A percentile compares a stretch with the other conserved stretches of the same genome.
phyloP scores from a whole-genome alignment of 768 basidiomycete species.

The Serendipita indica region DNA sequence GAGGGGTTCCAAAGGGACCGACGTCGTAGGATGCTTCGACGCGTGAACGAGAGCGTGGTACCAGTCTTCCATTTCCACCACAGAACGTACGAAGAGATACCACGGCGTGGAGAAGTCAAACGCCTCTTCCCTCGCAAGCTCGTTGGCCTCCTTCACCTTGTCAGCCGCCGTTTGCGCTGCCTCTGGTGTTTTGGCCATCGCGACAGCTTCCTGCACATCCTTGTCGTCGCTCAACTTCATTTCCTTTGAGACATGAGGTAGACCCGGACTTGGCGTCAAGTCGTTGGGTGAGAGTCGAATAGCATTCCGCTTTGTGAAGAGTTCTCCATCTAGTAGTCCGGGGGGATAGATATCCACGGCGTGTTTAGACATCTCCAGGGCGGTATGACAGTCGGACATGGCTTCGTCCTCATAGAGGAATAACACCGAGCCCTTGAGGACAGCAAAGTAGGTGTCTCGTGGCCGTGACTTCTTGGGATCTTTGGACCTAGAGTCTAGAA shows the following conservation, averaged over 20 bases:
- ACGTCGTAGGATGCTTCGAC: conserved; percentile 45
- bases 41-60: conserved; percentile 70
- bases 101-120: conserved; percentile 49
- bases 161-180: conserved; percentile 24
- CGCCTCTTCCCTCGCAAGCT: conserved; percentile 35
- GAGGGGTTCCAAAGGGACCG: conserved; percentile 45
- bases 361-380: conserved; percentile 70
- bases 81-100: conserved; percentile 86
- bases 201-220: conserved; percentile 18
- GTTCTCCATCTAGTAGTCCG: conserved; percentile 64
- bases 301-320: conserved; percentile 81
- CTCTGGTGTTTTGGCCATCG: conserved; percentile 25
- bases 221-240: conserved; percentile 28
- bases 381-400: conserved; percentile 81
- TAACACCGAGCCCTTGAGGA: conserved; percentile 78
- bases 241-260: conserved; percentile 41
- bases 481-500: conserved; percentile 67
- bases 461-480: conserved; percentile 72
- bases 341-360: conserved; percentile 64
- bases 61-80: conserved; percentile 96
- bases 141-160: conserved; percentile 22
- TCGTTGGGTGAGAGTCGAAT: conserved; percentile 33
- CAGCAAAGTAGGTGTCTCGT: conserved; percentile 87
- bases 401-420: conserved; percentile 90
- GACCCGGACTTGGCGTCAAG: conserved; percentile 21